These are phyloP conservation scores for Penicillium steckii DNA, from an alignment of 495 filamentous ascomycete species.

Conservation along the genomic window DNA sequence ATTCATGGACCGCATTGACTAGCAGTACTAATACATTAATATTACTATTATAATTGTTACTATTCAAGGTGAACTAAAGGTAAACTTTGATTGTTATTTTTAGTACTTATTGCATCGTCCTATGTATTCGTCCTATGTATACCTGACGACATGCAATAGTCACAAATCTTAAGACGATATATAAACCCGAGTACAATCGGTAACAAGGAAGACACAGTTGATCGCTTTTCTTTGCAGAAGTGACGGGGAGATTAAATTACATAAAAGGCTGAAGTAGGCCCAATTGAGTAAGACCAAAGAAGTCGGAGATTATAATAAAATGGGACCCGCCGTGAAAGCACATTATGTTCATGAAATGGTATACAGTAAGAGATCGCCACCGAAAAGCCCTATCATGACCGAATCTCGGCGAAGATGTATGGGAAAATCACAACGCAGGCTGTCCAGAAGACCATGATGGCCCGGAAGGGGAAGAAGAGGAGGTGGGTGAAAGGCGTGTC, in stretches of 20 bases:
- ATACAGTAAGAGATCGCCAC: not conserved
- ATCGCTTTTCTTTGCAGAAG: not conserved
- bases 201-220: not conserved
- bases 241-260: slow-evolving; percentile 15
- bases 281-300: not conserved
- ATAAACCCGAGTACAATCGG: not conserved
- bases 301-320: slow-evolving; percentile 9
- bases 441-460: slow-evolving; percentile 74
- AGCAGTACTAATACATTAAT: too few relatives aligned
- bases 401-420: slow-evolving; percentile 56
- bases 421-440: slow-evolving; percentile 88
- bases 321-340: slow-evolving; percentile 4
- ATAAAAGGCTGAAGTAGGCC: slow-evolving; percentile 4
- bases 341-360: slow-evolving; percentile 12
- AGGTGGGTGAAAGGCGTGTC: slow-evolving; percentile 56
- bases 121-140: too few relatives aligned
- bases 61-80: too few relatives aligned
- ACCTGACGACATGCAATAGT: too few relatives aligned
- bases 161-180: not conserved
- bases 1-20: too few relatives aligned
- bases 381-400: slow-evolving; percentile 17
- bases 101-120: slow-evolving; percentile 7
- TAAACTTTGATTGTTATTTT: not conserved
- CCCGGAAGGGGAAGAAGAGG: slow-evolving; percentile 58
- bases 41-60: not conserved